These are phyloP conservation scores for Pythium phragmiticola DNA, from an alignment of 352 stramenopile species.

Conservation along the genomic window DNA sequence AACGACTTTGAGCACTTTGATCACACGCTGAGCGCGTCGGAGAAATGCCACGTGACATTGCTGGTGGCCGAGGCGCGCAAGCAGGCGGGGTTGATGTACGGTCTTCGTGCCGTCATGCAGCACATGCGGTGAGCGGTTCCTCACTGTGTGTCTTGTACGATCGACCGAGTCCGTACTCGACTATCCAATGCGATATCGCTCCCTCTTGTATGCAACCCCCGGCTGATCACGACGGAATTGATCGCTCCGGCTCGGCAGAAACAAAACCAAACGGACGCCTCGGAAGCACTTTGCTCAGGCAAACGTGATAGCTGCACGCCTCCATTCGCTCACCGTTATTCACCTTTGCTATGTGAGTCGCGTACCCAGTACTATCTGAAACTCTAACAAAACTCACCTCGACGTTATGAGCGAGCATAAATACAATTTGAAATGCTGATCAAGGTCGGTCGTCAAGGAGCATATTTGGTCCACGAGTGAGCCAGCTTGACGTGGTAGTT, in stretches of 20 bases:
- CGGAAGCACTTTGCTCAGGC: background rate
- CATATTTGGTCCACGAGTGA: conserved; percentile 42
- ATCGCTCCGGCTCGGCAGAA: conserved; percentile 1
- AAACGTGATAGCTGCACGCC: background rate
- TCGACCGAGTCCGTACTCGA: background rate
- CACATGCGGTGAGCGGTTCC: conserved; percentile 67
- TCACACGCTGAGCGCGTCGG: conserved; percentile 65
- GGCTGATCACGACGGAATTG: conserved; percentile 16
- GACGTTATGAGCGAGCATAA: conserved; percentile 8
- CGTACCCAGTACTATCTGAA: background rate
- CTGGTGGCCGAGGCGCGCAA: conserved; percentile 83
- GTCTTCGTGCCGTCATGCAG: conserved; percentile 82
- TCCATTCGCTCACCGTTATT: background rate
- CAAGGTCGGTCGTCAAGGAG: conserved; percentile 30
- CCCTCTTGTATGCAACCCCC: background rate
- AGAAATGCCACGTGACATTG: conserved; percentile 86
- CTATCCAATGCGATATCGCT: background rate
- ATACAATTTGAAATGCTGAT: conserved; percentile 10
- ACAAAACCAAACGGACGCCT: background rate
- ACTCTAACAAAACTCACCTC: conserved; percentile 3
- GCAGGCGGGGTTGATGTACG: conserved; percentile 87
- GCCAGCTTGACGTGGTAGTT: conserved; percentile 65
- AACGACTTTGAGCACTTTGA: conserved; percentile 87
- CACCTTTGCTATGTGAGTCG: background rate
- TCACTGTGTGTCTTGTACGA: background rate